Percentiles rank a stretch among this genome's conserved stretches.
These are phyloP conservation scores for Myriosclerotinia scirpicola DNA, from an alignment of 2,329 filamentous ascomycete genomes.

Conservation along the genomic window DNA sequence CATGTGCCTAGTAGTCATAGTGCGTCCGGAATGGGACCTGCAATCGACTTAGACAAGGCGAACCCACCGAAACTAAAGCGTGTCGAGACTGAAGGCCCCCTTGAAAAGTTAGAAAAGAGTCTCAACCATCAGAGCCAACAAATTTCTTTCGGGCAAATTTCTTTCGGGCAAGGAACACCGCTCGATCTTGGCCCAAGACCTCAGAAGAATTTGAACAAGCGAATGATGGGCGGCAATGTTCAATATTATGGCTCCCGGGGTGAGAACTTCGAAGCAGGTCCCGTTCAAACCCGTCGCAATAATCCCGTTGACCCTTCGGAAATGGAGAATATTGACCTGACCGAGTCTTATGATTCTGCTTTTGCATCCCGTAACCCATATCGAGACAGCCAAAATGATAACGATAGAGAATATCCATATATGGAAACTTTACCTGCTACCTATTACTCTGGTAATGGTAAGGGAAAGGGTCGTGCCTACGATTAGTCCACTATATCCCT, in stretches of 20 bases:
- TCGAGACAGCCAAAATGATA: neutral
- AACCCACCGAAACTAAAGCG: neutral
- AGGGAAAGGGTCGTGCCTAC: neutral
- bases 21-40: neutral
- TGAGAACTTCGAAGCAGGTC: neutral
- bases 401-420: too few species aligned
- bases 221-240: neutral
- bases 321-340: neutral
- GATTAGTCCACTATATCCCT: neutral
- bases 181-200: neutral
- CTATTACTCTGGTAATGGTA: neutral
- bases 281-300: too few species aligned
- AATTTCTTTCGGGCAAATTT: neutral
- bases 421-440: neutral
- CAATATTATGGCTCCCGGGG: neutral
- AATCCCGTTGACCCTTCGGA: neutral
- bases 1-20: neutral
- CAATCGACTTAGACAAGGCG: slow-evolving; percentile 6
- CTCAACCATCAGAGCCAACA: neutral
- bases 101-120: neutral
- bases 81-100: slow-evolving; percentile 10
- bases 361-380: neutral
- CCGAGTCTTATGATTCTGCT: neutral
- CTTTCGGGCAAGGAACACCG: neutral
- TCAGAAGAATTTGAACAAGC: neutral